These are phyloP conservation scores for Stromatinia cepivora DNA, from an alignment of 2,329 filamentous ascomycete species.

Conservation along the genomic window DNA sequence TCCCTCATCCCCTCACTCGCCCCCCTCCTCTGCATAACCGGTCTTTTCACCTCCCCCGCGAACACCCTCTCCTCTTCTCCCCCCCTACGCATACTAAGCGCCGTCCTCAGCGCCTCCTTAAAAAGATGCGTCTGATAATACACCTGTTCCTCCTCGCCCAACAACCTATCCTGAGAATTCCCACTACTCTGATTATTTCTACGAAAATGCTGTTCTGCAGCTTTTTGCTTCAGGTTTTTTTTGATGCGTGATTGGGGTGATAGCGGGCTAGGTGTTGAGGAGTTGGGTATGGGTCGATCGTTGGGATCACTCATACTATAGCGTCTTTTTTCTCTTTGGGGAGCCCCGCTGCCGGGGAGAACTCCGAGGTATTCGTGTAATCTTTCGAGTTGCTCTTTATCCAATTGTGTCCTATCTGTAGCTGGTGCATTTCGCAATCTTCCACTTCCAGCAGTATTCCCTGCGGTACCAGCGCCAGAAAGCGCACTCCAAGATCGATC, in stretches of 20 bases:
- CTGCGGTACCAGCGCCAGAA: neutral
- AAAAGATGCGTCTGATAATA: neutral
- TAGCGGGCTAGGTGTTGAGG: neutral
- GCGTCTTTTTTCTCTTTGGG: neutral
- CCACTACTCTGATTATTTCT: neutral
- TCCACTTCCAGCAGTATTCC: neutral
- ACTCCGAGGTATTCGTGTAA: neutral
- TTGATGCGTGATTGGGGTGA: neutral
- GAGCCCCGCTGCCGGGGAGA: neutral
- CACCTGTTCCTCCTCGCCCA: neutral
- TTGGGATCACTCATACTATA: neutral
- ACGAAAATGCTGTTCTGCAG: neutral
- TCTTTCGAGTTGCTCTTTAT: neutral
- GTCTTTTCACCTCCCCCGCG: neutral
- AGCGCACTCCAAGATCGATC: neutral
- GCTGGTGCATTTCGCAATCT: too few relatives aligned
- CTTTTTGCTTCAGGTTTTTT: neutral
- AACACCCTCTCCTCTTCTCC: neutral
- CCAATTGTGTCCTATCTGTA: too few relatives aligned
- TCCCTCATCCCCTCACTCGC: neutral
- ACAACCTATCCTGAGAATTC: neutral
- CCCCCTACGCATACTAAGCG: neutral
- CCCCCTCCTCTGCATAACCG: conserved; percentile 1
- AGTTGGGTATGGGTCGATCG: neutral
- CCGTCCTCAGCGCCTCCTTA: neutral